phyloP scores from a whole-genome alignment of 306 rosid species.

The Ormosia semicastrata region DNA sequence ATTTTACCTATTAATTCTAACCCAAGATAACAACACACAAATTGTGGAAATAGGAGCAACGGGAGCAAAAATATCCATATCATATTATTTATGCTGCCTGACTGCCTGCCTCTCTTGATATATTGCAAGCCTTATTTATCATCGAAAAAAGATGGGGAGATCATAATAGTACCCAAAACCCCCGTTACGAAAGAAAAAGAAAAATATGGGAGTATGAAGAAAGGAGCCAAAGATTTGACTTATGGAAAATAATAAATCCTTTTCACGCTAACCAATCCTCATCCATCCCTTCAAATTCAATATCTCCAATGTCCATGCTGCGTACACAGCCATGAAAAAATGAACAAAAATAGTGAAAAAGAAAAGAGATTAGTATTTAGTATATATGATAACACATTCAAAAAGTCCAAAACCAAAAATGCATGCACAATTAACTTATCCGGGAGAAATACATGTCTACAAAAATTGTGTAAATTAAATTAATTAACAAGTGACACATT shows the following conservation, averaged over 20 bases:
- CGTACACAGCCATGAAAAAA: background rate
- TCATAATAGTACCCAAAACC: slow-evolving; percentile 17
- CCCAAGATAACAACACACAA: background rate
- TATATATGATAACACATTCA: background rate
- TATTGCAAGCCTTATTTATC: slow-evolving; percentile 42
- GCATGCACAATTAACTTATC: background rate
- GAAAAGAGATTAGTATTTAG: background rate
- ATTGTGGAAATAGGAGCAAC: background rate
- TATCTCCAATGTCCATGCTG: slow-evolving; percentile 70
- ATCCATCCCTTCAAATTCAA: slow-evolving; percentile 52
- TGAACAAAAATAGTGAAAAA: background rate
- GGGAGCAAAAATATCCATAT: background rate
- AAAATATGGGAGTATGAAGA: background rate
- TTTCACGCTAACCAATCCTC: slow-evolving; percentile 60
- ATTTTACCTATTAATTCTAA: too few relatives aligned
- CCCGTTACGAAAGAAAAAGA: background rate
- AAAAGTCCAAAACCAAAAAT: background rate
- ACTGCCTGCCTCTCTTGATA: slow-evolving; percentile 24
- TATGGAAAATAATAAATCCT: slow-evolving; percentile 36
- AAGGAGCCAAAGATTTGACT: slow-evolving; percentile 44
- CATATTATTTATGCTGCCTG: slow-evolving; percentile 28
- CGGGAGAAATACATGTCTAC: too few relatives aligned
- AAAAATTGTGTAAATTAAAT: too few relatives aligned
- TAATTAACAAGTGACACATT: too few relatives aligned
- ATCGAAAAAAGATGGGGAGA: background rate